Percentiles rank a stretch among this genome's conserved stretches.
These are phyloP conservation scores for Malus hybrid DNA, from an alignment of 331 rosid species.

Conservation along the genomic window DNA sequence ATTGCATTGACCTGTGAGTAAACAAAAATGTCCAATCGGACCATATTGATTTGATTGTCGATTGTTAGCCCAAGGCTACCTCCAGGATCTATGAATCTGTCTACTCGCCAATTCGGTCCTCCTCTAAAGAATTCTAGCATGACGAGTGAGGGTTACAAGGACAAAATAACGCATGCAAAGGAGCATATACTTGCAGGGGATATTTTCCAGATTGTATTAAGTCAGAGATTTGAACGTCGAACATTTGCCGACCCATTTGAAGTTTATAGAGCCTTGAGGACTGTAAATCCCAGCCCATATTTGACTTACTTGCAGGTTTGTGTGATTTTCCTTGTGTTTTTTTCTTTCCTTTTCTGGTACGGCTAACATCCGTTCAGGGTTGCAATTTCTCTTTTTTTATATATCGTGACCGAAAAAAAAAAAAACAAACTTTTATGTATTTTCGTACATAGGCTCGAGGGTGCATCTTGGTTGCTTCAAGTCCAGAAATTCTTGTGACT, in stretches of 20 bases:
- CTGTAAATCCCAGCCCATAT: constrained; percentile 88
- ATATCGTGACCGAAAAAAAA: too few relatives aligned
- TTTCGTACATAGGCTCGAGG: constrained; percentile 55
- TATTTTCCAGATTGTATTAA: constrained; percentile 77
- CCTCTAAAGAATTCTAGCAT: constrained; percentile 52
- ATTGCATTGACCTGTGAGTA: too few relatives aligned
- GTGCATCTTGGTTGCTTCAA: constrained; percentile 80
- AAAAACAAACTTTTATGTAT: too few relatives aligned
- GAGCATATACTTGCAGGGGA: constrained; percentile 22
- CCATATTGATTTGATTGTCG: constrained; percentile 19
- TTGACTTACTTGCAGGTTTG: constrained; percentile 77
- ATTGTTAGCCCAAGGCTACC: constrained; percentile 69
- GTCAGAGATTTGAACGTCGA: constrained; percentile 79
- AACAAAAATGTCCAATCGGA: background rate
- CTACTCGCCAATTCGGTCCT: constrained; percentile 56
- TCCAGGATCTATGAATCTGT: constrained; percentile 52
- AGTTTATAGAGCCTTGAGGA: constrained; percentile 77
- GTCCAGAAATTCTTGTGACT: constrained; percentile 82
- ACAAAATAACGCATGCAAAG: constrained; percentile 54
- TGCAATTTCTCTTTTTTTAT: background rate
- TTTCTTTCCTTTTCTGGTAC: background rate
- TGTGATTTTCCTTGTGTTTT: background rate
- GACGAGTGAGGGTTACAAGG: constrained; percentile 71
- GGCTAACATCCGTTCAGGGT: background rate
- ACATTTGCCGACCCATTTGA: constrained; percentile 90